Base-by-base conservation (phyloP, 179 eudicot genomes). In the Monotropa hypopitys region DNA sequence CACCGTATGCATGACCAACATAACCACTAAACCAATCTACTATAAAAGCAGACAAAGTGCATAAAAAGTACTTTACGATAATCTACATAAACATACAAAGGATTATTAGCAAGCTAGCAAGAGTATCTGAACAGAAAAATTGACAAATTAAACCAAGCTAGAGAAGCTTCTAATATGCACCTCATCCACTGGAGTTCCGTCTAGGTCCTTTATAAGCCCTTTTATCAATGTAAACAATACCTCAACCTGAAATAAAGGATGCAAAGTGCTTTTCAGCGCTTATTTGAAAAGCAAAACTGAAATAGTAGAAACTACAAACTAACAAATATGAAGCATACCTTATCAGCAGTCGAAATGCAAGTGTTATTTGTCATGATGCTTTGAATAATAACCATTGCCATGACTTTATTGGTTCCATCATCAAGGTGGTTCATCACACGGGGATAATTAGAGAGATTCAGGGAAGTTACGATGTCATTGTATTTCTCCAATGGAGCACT, bases 401-500 rank as follows among this genome's bases (percentile, higher is more conserved):
- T 96, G 84, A 91, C 89, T 87, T 88, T 96, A 79, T 91, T 90
- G 42, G 98, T 96, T 79, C 80, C 89, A 74, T 86, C 79, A 83
- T 90, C 97, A 76, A 96, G 92, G 84, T 86, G 84, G 73, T 90
- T 98, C 98, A 96, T 90, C 66, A 96, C 88, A 72, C 90, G 89
- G 56, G 99, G 99, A 88, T 96, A 96, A 80, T 93, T 96, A 43
- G 96, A 89, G 78, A 96, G 97, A 43, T 90, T 91, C 78, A 96
- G 72, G 45, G 97, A 91, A 79, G 91, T 91, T 72, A 91, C 99
- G 78, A 92, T 92, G 80, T 91, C 98, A 80, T 88, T 93, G 81
- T 93, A 96, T 83, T 96, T 96, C 85, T 96, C 98, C 80, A 96
- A 78, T 50, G 99, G 99, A 83, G 98, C 99, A 87, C 94, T 96